Conservation (phyloP, 495 filamentous ascomycete species). For the Hyaloscypha bicolor region DNA sequence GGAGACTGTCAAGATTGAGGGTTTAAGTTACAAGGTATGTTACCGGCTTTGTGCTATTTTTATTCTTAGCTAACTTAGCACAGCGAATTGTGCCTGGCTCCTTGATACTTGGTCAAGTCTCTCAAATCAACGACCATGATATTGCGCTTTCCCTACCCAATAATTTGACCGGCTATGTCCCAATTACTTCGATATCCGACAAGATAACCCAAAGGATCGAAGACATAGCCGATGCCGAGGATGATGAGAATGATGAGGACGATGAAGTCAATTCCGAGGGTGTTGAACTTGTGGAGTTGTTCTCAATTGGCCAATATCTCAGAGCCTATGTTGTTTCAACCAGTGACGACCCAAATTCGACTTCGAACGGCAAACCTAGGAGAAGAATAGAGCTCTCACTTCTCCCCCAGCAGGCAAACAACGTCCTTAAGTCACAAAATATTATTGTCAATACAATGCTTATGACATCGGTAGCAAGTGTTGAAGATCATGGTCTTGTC, state of each 20-base stretch:
- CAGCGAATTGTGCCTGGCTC: conserved; percentile 82
- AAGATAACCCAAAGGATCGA: conserved; percentile 68
- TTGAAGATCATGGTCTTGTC: conserved; percentile 92
- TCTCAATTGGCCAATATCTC: conserved; percentile 85
- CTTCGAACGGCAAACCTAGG: conserved; percentile 59
- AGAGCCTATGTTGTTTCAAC: conserved; percentile 83
- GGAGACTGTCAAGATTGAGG: conserved; percentile 72
- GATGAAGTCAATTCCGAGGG: conserved; percentile 46
- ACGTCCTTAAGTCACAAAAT: conserved; percentile 67
- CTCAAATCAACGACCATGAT: conserved; percentile 76
- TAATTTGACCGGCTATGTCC: conserved; percentile 85
- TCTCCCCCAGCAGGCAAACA: conserved; percentile 73
- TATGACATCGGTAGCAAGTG: conserved; percentile 85
- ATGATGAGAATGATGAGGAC: conserved; percentile 53
- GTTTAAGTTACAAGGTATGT: conserved; percentile 82
- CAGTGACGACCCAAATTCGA: conserved; percentile 52
- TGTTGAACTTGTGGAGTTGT: conserved; percentile 65
- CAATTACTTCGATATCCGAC: conserved; percentile 87
- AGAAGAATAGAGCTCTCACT: conserved; percentile 84
- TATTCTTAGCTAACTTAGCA: conserved; percentile 36
- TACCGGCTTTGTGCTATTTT: conserved; percentile 27
- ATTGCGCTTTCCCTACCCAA: conserved; percentile 84
- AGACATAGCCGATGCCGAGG: conserved; percentile 60
- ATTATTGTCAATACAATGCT: conserved; percentile 71
- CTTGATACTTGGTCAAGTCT: conserved; percentile 82